Conservation (phyloP, 768 basidiomycete species). For the Lyophyllum decastes region DNA sequence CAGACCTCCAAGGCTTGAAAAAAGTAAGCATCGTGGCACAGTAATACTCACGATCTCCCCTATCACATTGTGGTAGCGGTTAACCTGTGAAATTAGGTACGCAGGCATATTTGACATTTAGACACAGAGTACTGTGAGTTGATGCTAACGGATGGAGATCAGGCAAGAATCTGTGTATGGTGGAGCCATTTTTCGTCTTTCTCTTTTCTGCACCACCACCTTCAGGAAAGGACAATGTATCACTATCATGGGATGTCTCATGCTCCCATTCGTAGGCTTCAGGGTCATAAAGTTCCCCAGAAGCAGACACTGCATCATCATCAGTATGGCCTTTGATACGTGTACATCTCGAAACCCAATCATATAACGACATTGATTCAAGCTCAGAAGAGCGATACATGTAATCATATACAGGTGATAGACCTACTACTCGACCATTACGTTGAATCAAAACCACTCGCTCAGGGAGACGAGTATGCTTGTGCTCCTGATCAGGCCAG, state of each 20-base stretch:
- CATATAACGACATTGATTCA: conserved; percentile 23
- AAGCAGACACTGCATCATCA: neutral
- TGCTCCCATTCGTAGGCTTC: neutral
- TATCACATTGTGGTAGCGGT: neutral
- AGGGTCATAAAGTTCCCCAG: neutral
- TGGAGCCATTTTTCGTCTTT: neutral
- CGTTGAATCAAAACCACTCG: conserved; percentile 20
- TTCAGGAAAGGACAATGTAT: no score
- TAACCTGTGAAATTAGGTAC: conserved; percentile 1
- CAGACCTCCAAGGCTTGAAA: conserved; percentile 28
- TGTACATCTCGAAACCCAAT: conserved; percentile 23
- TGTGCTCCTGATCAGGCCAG: conserved; percentile 10
- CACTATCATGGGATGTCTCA: neutral
- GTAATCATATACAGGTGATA: conserved; percentile 34
- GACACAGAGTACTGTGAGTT: neutral
- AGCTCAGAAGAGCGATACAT: conserved; percentile 22
- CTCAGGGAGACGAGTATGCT: conserved; percentile 11
- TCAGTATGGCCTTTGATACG: conserved; percentile 4
- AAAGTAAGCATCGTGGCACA: conserved; percentile 9
- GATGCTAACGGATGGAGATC: neutral
- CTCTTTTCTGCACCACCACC: neutral
- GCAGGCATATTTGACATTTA: neutral
- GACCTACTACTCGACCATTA: conserved; percentile 17
- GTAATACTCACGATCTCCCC: conserved; percentile 7
- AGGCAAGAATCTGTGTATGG: neutral